Evolutionary conservation across 345 rosid species (phyloP).

Genomic region (Syzygium grande): DNA sequence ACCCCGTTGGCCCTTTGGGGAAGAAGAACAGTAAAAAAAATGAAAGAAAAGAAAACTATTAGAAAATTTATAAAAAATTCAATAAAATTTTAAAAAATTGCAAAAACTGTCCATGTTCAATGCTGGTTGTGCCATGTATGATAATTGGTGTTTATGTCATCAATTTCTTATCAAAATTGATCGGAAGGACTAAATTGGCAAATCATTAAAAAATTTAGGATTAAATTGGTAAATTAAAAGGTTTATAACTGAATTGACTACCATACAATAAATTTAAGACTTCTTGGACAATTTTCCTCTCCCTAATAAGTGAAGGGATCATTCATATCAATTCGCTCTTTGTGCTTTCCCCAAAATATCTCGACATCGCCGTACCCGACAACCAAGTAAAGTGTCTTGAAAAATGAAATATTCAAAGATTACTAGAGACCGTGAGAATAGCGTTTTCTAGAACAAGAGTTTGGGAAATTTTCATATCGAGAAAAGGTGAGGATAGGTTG

Average conservation of each 20-base stretch:
- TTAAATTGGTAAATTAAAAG: background rate
- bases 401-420: background rate
- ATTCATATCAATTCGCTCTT: background rate
- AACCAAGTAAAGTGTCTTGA: background rate
- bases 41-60: no score
- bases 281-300: background rate
- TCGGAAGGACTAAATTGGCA: rapidly evolving
- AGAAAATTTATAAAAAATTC: background rate
- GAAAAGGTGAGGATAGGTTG: background rate
- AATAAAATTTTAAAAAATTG: background rate
- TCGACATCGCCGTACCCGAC: background rate
- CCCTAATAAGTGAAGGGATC: background rate
- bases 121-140: rapidly evolving
- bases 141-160: rapidly evolving
- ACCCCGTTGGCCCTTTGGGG: background rate
- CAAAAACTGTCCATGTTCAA: background rate
- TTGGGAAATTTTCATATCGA: background rate
- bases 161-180: background rate
- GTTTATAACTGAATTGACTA: background rate
- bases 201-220: background rate
- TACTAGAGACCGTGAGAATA: background rate
- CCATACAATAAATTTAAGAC: background rate
- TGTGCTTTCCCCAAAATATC: background rate
- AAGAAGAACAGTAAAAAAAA: background rate
- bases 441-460: background rate